phyloP scores from a whole-genome alignment of 1,284 basidiomycete species.

The Rhodofomes roseus region DNA sequence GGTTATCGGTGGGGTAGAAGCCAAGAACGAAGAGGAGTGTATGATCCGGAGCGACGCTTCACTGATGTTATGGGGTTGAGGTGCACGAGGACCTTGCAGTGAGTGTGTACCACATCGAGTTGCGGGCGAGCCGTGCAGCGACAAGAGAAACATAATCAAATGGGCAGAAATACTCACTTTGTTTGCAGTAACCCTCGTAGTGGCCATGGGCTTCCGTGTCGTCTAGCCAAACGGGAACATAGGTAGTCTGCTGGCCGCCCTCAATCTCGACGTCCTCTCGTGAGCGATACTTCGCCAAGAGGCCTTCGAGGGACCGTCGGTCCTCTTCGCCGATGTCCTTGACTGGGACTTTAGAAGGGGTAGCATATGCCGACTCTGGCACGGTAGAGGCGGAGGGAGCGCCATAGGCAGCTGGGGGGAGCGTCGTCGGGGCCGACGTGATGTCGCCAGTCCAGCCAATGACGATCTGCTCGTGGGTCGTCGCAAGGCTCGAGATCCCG shows the following conservation, averaged over 20 bases:
- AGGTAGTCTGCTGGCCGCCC: constrained; percentile 46
- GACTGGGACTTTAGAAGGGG: constrained; percentile 38
- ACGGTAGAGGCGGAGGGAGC: constrained; percentile 17
- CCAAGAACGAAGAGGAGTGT: not conserved
- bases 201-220: constrained; percentile 89
- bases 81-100: not conserved
- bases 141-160: not conserved
- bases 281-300: constrained; percentile 54
- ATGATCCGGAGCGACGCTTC: not conserved
- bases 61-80: not conserved
- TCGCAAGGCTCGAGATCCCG: constrained; percentile 82
- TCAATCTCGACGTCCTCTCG: constrained; percentile 49
- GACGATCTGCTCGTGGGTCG: constrained; percentile 86
- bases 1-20: not conserved
- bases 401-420: constrained; percentile 7
- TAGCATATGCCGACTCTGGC: constrained; percentile 8
- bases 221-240: constrained; percentile 91
- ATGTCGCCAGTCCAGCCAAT: constrained; percentile 95
- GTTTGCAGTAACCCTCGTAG: constrained; percentile 98
- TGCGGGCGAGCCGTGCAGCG: not conserved
- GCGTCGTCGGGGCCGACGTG: constrained; percentile 31
- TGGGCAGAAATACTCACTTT: constrained; percentile 54
- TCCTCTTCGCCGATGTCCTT: constrained; percentile 57
- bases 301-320: constrained; percentile 55
- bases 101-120: not conserved